Evolutionary conservation across 1,284 basidiomycete species (phyloP).

Genomic region (Puccinia brachypodii): DNA sequence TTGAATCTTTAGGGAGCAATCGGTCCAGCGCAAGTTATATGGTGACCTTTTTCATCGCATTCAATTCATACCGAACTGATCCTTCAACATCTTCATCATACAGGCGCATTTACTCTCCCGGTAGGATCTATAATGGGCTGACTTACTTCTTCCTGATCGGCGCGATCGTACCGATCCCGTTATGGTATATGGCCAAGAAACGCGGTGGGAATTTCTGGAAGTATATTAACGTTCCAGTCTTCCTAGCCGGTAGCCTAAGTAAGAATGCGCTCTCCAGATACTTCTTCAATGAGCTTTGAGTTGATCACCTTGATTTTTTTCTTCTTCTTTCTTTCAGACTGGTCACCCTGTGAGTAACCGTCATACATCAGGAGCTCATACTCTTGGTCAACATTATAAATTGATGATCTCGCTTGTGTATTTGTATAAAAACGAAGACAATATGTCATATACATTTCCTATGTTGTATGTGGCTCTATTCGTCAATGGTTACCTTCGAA

Average conservation of each 20-base stretch:
- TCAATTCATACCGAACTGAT: not conserved
- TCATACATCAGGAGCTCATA: not conserved
- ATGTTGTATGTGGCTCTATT: conserved; percentile 34
- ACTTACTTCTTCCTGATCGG: conserved; percentile 41
- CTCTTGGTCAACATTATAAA: not conserved
- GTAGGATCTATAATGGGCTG: conserved; percentile 24
- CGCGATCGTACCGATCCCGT: conserved; percentile 22
- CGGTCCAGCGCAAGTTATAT: conserved; percentile 25
- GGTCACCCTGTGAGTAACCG: conserved; percentile 34
- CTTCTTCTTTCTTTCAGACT: not conserved
- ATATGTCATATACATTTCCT: conserved; percentile 42
- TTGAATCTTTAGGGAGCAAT: conserved; percentile 36
- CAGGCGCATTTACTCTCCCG: conserved; percentile 39
- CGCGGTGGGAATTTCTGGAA: conserved; percentile 27
- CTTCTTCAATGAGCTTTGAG: not conserved
- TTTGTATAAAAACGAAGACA: not conserved
- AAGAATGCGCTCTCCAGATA: not conserved
- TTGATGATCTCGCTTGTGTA: not conserved
- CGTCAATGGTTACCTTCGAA: conserved; percentile 39
- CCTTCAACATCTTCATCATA: not conserved
- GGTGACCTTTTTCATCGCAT: not conserved
- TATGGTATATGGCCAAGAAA: conserved; percentile 42
- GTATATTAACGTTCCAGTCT: conserved; percentile 40
- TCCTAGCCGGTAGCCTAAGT: conserved; percentile 25
- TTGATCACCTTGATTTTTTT: too few species aligned